These are phyloP conservation scores for Didymella keratinophila DNA, from an alignment of 2,329 filamentous ascomycete species.

Conservation along the genomic window DNA sequence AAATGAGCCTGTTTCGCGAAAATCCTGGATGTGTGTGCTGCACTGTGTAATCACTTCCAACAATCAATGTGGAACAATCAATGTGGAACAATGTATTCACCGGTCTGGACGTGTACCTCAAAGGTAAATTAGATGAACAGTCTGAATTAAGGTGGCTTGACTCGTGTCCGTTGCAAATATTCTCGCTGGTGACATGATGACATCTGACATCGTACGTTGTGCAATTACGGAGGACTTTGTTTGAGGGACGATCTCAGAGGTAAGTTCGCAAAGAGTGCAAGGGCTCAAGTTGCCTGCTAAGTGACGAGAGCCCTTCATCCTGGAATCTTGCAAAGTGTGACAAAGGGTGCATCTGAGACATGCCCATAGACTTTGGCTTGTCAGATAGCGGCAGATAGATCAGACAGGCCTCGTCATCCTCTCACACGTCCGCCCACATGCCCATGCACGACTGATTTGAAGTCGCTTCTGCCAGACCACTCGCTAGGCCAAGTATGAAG, in stretches of 20 bases:
- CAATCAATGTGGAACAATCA: constrained; percentile 12
- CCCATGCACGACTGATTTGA: constrained; percentile 1
- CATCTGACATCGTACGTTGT: constrained; percentile 22
- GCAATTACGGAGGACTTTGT: constrained; percentile 25
- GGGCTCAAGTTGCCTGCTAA: constrained; percentile 4
- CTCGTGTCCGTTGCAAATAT: background rate
- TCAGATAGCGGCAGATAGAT: background rate
- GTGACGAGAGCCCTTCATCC: constrained; percentile 13
- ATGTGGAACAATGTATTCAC: constrained; percentile 26
- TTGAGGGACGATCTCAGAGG: constrained; percentile 32
- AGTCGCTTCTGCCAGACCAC: constrained; percentile 2
- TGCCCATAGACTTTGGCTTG: background rate
- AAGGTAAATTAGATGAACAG: constrained; percentile 11
- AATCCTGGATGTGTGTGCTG: constrained; percentile 23
- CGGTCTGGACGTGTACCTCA: constrained; percentile 30
- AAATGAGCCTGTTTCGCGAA: constrained; percentile 35
- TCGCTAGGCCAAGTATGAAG: constrained; percentile 30
- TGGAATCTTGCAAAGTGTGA: constrained; percentile 6
- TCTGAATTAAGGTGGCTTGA: constrained; percentile 3
- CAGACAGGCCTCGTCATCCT: constrained; percentile 1
- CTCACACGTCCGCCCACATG: constrained; percentile 6
- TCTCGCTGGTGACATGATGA: constrained; percentile 9
- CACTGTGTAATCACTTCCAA: constrained; percentile 4
- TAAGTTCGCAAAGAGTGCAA: constrained; percentile 29
- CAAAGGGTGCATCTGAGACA: constrained; percentile 34